Conservation (phyloP, 208 protist species). For the Phytomonas serpens region DNA sequence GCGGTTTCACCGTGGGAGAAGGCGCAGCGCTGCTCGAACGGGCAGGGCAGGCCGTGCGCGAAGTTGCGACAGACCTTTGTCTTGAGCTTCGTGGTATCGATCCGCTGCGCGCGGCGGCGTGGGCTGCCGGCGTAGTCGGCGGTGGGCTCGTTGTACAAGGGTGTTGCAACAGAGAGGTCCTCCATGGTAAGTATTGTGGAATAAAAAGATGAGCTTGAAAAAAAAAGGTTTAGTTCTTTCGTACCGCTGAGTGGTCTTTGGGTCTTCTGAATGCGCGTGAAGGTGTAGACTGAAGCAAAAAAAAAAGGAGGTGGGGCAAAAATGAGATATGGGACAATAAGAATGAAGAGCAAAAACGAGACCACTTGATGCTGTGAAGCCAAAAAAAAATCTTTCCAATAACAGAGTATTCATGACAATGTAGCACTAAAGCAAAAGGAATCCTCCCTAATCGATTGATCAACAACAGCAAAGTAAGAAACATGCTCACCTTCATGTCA, state of each 20-base stretch:
- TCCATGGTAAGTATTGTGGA: background rate
- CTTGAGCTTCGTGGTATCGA: constrained; percentile 81
- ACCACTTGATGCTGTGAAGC: background rate
- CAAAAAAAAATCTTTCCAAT: constrained; percentile 1
- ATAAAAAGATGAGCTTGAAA: background rate
- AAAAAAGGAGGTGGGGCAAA: background rate
- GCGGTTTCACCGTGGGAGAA: constrained; percentile 76
- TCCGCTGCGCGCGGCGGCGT: constrained; percentile 15
- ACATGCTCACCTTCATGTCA: background rate
- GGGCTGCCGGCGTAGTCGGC: background rate
- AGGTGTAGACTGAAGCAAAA: constrained; percentile 17
- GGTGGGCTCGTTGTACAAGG: background rate
- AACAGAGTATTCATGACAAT: background rate
- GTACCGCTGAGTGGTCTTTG: background rate
- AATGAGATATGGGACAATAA: background rate
- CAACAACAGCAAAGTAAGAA: constrained; percentile 8
- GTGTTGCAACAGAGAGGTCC: background rate
- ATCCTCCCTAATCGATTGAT: background rate
- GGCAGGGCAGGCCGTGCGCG: constrained; percentile 46
- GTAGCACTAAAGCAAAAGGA: constrained; percentile 3
- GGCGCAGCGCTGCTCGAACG: constrained; percentile 76
- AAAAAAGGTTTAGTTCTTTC: constrained; percentile 1
- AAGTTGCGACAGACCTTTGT: constrained; percentile 87
- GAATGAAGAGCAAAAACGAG: constrained; percentile 5
- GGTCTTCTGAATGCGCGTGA: constrained; percentile 2